Percentiles rank a stretch among this genome's conserved stretches.
Evolutionary conservation across 306 rosid species (phyloP).

Genomic region (Pterocarpus santalinus): DNA sequence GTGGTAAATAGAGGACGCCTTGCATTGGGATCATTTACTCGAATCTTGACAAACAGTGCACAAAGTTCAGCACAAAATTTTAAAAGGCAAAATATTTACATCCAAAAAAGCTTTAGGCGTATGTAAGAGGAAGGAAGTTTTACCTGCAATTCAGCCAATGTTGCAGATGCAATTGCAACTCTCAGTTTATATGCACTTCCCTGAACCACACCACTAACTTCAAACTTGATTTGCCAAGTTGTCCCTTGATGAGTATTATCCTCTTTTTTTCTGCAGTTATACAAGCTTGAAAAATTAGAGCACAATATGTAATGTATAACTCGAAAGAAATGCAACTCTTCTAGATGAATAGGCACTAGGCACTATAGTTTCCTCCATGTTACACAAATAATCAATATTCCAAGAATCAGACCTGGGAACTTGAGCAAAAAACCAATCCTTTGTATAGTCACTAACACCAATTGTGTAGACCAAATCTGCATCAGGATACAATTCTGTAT

Average conservation of each 20-base stretch:
- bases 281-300: constrained; percentile 33
- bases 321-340: constrained; percentile 35
- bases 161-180: constrained; percentile 86
- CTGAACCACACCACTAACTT: constrained; percentile 54
- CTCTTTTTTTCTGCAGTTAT: constrained; percentile 63
- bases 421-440: constrained; percentile 91
- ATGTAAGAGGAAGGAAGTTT: constrained; percentile 6
- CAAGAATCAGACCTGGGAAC: constrained; percentile 68
- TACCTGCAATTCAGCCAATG: constrained; percentile 88
- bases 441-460: constrained; percentile 67
- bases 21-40: constrained; percentile 62
- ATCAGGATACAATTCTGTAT: constrained; percentile 76
- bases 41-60: constrained; percentile 50
- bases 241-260: constrained; percentile 74
- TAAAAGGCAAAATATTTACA: constrained; percentile 10
- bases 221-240: constrained; percentile 91
- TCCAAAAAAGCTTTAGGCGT: background rate
- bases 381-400: constrained; percentile 17
- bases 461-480: constrained; percentile 75
- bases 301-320: constrained; percentile 2
- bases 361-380: constrained; percentile 29
- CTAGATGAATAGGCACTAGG: constrained; percentile 3
- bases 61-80: constrained; percentile 35
- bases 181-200: constrained; percentile 71
- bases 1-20: constrained; percentile 53